A percentile compares a stretch with the other conserved stretches of the same genome.
These are phyloP conservation scores for Phytophthora syringae DNA, from an alignment of 352 stramenopile genomes.

Conservation along the genomic window DNA sequence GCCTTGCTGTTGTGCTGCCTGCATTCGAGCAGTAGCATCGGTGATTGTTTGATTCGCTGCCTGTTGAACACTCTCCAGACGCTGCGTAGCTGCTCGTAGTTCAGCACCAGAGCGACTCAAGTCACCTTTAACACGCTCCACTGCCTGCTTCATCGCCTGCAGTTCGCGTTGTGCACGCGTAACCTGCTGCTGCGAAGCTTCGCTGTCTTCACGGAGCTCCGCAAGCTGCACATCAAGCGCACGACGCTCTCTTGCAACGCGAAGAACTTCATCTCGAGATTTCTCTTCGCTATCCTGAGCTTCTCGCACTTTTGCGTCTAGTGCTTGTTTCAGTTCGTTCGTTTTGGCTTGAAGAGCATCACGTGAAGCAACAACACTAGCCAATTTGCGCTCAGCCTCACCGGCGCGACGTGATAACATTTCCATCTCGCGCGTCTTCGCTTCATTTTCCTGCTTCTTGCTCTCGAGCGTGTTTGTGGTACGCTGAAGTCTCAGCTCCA, in stretches of 20 bases:
- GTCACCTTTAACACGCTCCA: constrained; percentile 71
- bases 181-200: constrained; percentile 48
- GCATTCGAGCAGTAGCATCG: constrained; percentile 54
- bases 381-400: constrained; percentile 71
- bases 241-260: constrained; percentile 59
- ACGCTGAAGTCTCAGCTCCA: constrained; percentile 32
- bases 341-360: constrained; percentile 64
- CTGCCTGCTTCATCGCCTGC: constrained; percentile 48
- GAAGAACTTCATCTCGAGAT: constrained; percentile 53
- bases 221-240: constrained; percentile 57
- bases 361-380: constrained; percentile 49
- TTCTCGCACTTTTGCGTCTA: constrained; percentile 63
- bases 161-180: constrained; percentile 54
- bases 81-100: constrained; percentile 49
- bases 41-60: constrained; percentile 70
- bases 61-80: constrained; percentile 58
- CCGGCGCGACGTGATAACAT: constrained; percentile 42
- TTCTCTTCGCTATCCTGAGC: constrained; percentile 58
- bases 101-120: constrained; percentile 49
- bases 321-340: constrained; percentile 57
- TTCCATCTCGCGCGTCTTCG: constrained; percentile 63
- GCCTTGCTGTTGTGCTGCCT: constrained; percentile 63
- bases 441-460: constrained; percentile 71
- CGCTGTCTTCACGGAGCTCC: constrained; percentile 62
- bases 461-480: constrained; percentile 45